Evolutionary conservation across 2,329 filamentous ascomycete species (phyloP), one percentile per base, ranked within the genome.

Genomic region (Aspergillus texensis): DNA sequence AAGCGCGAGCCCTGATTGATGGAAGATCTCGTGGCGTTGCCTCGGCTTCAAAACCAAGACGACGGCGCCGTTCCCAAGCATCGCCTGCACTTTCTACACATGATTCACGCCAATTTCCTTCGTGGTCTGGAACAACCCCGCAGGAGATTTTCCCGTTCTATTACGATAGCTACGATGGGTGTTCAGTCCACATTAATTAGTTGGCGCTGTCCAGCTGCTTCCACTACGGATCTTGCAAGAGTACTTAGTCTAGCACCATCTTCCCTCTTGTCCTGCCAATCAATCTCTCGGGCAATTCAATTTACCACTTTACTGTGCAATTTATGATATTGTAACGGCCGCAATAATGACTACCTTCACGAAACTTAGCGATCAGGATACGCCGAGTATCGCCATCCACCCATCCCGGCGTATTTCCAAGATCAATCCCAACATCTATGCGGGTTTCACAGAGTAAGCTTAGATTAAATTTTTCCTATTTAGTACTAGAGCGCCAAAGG

Each of bases 401-500:
- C 82, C 89, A 6, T 76, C 79, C 19, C 85, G 90, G 75, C 87
- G 85, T 68, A 79, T 94, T 60, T 89, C 89, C 63, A 88, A 88
- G 74, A 92, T 95, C 72, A 88, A 93, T 72, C 86, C 91, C 65
- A 92, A 92, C 74, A 92, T 91, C 71, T 95, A 94, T 83, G 89
- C 90, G 61, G 92, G 91, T 12, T 95, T 95, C 78, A 92, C 89
- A 63, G 92, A 95, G 91, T 92, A 81, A 79, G 86, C 77, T 45
- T 30, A 21, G 21, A 6, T 12, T 34, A 12, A 3, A n/a, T n/a
- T 36, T 19, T 21, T 30, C 28, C 52, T 57, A n/a, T 50, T 48
- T 30, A 2, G 16, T 30, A 32, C 19, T 34, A 46, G 24, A 1
- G 6, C 1, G 3, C 8, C 8, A 2, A 21, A 21, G 9, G 9